phyloP scores from a whole-genome alignment of 768 basidiomycete genomes.

The Lactifluus subvellereus region DNA sequence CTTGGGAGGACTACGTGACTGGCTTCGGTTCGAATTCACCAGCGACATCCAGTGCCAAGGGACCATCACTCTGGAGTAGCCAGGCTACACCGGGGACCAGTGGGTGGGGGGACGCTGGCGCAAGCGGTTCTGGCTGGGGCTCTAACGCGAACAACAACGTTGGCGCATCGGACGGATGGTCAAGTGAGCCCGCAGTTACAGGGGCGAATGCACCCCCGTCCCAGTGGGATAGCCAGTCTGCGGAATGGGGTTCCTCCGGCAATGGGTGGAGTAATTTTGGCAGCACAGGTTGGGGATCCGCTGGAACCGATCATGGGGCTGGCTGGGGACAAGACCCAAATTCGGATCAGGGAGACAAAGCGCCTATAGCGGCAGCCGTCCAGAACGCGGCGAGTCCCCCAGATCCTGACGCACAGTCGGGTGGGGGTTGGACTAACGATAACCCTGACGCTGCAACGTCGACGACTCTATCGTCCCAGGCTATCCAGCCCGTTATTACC shows the following conservation, averaged over 20 bases:
- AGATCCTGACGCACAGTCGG: not conserved
- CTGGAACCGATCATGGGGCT: not conserved
- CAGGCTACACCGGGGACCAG: not conserved
- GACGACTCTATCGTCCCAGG: not conserved
- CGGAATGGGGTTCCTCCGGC: conserved; percentile 6
- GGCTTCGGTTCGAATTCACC: not conserved
- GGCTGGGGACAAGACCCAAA: conserved; percentile 11
- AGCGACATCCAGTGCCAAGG: not conserved
- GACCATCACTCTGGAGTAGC: not conserved
- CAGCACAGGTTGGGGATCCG: not conserved
- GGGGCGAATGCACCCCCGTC: not conserved
- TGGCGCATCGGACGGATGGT: not conserved
- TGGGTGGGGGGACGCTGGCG: conserved; percentile 11
- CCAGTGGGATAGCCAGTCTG: not conserved
- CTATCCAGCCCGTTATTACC: not conserved
- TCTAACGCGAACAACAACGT: not conserved
- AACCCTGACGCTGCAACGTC: not conserved
- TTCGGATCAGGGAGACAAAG: not conserved
- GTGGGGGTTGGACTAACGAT: not conserved
- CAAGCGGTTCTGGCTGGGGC: conserved; percentile 11
- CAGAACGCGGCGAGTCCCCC: not conserved
- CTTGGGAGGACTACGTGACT: conserved; percentile 15
- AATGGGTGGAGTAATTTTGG: not conserved
- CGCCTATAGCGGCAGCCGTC: not conserved
- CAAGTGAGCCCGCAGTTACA: not conserved